Base-by-base conservation (phyloP, 2,329 filamentous ascomycete genomes). In the Hypocreales sp. region DNA sequence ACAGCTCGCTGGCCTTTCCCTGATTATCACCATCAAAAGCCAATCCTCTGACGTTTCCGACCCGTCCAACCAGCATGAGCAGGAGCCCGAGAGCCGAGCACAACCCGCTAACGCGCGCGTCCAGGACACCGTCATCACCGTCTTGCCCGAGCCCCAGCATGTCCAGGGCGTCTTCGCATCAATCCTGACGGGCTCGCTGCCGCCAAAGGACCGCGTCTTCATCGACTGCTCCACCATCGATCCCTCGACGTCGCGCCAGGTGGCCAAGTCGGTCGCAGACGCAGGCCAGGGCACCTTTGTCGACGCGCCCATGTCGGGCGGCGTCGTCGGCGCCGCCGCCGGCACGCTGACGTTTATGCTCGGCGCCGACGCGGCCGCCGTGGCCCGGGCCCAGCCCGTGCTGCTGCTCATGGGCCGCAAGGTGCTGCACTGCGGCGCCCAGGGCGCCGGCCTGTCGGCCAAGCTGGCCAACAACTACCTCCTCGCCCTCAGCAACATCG, bases 391-490 rank as follows among this genome's bases (percentile, higher is more conserved):
- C 8, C 76, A 76, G 31, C 64, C 72, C 1, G 63, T 84, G 2
- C 63, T 98, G 5, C 61, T 75, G 14, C 62, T 72, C 34, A 94
- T 98, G 84, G 90, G 90, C 29, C 75, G 75, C 46, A 78, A 77
- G 33, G 78, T 92, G 5, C 64, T 92, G 34, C 84, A 92, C 49
- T 79, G 92, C 42, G 90, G 90, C 4, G 63, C 63, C 1, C 84
- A 92, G 39, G 86, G 84, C 8, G 71, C 81, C 3, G 90, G 90
- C 0, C 66, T 98, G 2, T 80, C 83, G 8, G 90, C 80, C 21
- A 98, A 98, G 57, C 65, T 98, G 18, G 86, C 87, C 28, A 98
- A 98, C 58, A 98, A 98, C 55, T 98, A 98, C 51, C 70, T 95
- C 16, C 64, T 98, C 4, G 87, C 86, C 4, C 73, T 95, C 40